These are phyloP conservation scores for Wickerhamomyces chambardii DNA, from an alignment of 805 yeast genomes.

Conservation along the genomic window DNA sequence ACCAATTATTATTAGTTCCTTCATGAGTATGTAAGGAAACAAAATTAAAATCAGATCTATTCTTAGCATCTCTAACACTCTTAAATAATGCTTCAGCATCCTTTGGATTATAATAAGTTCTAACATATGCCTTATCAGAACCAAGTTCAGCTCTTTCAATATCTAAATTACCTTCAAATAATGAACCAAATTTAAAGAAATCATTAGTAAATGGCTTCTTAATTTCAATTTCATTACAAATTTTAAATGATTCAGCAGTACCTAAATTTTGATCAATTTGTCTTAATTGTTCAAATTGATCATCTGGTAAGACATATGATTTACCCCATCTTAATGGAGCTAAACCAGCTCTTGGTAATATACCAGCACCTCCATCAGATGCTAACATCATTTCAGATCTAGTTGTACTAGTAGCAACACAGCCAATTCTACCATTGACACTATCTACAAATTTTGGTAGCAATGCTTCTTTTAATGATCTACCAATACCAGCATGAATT, in stretches of 20 bases:
- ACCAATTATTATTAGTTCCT: constrained; percentile 23
- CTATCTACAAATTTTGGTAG: constrained; percentile 17
- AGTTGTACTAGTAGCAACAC: constrained; percentile 15
- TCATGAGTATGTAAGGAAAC: constrained; percentile 20
- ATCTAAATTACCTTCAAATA: constrained; percentile 19
- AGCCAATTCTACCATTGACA: constrained; percentile 18
- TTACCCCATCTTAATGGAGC: constrained; percentile 19
- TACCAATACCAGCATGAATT: constrained; percentile 17
- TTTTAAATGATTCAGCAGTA: constrained; percentile 18
- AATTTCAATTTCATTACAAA: constrained; percentile 19
- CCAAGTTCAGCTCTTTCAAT: constrained; percentile 13
- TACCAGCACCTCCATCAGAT: constrained; percentile 16
- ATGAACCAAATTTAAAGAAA: constrained; percentile 17
- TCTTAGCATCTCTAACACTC: constrained; percentile 14
- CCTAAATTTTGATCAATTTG: constrained; percentile 20
- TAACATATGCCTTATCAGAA: constrained; percentile 15
- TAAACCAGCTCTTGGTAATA: constrained; percentile 18
- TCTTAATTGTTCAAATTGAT: constrained; percentile 14
- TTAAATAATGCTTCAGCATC: constrained; percentile 15
- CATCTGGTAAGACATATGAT: constrained; percentile 17
- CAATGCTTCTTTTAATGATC: constrained; percentile 17
- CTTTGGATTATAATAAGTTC: constrained; percentile 12
- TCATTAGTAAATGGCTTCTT: constrained; percentile 14
- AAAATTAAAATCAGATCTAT: constrained; percentile 18
- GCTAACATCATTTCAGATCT: constrained; percentile 19